Conservation (phyloP, 129 eudicot species). For the Artemisia tridentata region DNA sequence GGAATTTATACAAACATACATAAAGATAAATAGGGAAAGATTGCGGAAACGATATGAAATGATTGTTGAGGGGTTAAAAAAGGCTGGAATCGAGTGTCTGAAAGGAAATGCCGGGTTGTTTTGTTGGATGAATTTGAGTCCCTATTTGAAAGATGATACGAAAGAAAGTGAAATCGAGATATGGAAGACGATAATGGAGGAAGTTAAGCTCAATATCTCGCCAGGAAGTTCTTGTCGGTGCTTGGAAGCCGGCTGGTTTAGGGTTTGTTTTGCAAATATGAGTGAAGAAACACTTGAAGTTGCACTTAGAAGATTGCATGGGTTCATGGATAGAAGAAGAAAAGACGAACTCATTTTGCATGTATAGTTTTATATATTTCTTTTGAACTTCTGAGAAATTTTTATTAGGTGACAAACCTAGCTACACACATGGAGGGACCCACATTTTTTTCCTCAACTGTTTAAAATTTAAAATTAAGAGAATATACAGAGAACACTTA, state of each 20-base stretch:
- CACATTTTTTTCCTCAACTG: no score
- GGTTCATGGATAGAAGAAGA: slow-evolving; percentile 56
- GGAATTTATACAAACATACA: slow-evolving; percentile 48
- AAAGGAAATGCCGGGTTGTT: slow-evolving; percentile 80
- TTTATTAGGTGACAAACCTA: no score
- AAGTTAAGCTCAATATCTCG: slow-evolving; percentile 71
- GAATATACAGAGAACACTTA: neutral
- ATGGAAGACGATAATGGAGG: slow-evolving; percentile 52
- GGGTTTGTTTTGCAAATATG: slow-evolving; percentile 90
- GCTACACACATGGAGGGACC: no score
- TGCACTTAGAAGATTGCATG: slow-evolving; percentile 55
- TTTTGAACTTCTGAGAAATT: no score
- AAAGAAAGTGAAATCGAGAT: slow-evolving; percentile 53
- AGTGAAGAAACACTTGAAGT: slow-evolving; percentile 65
- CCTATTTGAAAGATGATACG: slow-evolving; percentile 43
- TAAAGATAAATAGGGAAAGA: slow-evolving; percentile 55
- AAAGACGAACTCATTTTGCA: no score
- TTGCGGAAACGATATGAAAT: slow-evolving; percentile 47
- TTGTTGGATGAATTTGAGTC: slow-evolving; percentile 86
- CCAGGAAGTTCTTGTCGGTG: slow-evolving; percentile 88
- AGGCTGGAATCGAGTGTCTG: slow-evolving; percentile 71
- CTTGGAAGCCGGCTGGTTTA: slow-evolving; percentile 82
- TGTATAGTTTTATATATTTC: no score
- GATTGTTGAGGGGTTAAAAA: slow-evolving; percentile 55
- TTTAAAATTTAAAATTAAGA: no score